Conservation (phyloP, 1,139 yeast genomes). For the Pneumocystis carinii region DNA sequence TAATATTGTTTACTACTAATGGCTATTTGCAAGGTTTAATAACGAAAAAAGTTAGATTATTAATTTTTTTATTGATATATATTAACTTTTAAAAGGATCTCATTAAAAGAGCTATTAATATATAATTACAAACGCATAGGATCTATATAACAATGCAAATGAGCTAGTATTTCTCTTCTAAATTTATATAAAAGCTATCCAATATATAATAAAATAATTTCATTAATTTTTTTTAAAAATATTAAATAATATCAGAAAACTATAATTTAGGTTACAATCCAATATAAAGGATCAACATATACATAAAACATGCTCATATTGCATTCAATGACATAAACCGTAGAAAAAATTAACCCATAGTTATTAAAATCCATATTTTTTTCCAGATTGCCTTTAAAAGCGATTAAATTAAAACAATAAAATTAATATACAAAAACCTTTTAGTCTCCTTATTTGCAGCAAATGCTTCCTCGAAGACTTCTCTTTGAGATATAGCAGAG, state of each 20-base stretch:
- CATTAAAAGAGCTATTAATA: neutral
- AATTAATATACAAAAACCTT: neutral
- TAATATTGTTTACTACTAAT: neutral
- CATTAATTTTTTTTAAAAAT: neutral
- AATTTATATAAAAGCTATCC: neutral
- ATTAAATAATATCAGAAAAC: neutral
- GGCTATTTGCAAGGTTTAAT: neutral
- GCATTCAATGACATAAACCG: neutral
- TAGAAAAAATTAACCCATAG: neutral
- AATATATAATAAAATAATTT: neutral
- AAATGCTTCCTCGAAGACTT: neutral
- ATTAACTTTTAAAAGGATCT: neutral
- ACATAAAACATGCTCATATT: neutral
- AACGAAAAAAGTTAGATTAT: neutral
- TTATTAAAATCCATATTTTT: neutral
- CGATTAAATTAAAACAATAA: neutral
- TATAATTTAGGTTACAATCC: neutral
- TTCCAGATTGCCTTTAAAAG: neutral
- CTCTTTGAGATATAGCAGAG: slow-evolving; percentile 1
- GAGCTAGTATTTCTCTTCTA: neutral
- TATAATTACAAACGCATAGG: neutral
- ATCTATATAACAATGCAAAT: neutral
- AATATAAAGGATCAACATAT: neutral
- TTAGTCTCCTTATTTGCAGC: neutral
- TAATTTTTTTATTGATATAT: neutral